Base-by-base conservation (phyloP, 306 rosid species). In the Arachis stenosperma region DNA sequence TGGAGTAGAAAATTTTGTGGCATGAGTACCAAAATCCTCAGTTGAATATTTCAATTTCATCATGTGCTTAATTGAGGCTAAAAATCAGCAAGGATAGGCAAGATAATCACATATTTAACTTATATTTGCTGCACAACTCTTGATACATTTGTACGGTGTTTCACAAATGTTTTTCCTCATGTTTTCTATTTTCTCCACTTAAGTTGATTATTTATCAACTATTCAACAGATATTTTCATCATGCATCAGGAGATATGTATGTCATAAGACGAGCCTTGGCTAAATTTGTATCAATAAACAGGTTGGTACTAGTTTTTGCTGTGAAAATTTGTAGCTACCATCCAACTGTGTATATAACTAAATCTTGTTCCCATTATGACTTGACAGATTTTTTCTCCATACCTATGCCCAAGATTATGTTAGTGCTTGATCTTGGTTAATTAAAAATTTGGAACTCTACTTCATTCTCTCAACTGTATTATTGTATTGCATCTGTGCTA, bases 231-330 rank as follows among this genome's bases (percentile, higher is more conserved):
- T 95, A 91, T 62, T 91, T 95, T 76, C 99, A 96, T 61, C 98
- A 95, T 75, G 93, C 99, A 70, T 95, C 99, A 17, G 99, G 93
- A 65, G 98, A 91, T 79, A 86, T 91, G 86, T 95, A 87, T 43
- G 89, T 88, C 77, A 84, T 95, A 75, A 87, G 98, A 17, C 88
- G 73, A 76, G 90, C 98, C 73, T 73, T 95, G 86, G 99, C 97
- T 61, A 90, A 90, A 89, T 91, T 90, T 73, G 72, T 95, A 71
- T 88, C 89, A 41, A 95, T 95, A 82, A 95, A 95, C 79, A 91
- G 88, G 99, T 92, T 63, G 77, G 93, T 68, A 12, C 43, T 59
- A 67, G 71, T 82, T 54, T 52, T 56, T 51, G 44, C 56, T 64
- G 33, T 61, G 30, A 46, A 53, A 65, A 40, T 84, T 29, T 54